phyloP scores from a whole-genome alignment of 169 alveolate genomes.

The Cyclospora cayetanensis region DNA sequence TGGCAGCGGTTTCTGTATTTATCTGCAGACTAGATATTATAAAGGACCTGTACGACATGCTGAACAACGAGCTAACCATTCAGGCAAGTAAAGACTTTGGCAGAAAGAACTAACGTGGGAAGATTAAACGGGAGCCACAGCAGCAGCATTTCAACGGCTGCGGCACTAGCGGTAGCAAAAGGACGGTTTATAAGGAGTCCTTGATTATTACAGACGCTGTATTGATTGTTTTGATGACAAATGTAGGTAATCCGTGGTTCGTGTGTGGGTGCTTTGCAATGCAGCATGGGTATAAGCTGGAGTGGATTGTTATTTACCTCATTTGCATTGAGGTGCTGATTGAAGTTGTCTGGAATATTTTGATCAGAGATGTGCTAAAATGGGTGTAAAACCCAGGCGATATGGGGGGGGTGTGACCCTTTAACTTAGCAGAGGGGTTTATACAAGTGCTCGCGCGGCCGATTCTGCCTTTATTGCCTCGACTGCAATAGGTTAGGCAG shows the following conservation, averaged over 20 bases:
- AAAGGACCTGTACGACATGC: slow-evolving; percentile 88
- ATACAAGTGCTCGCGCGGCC: slow-evolving; percentile 29
- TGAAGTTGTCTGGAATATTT: slow-evolving; percentile 87
- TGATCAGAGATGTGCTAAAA: slow-evolving; percentile 83
- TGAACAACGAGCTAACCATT: slow-evolving; percentile 83
- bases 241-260: background rate
- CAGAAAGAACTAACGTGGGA: background rate
- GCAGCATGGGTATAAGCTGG: slow-evolving; percentile 87
- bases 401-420: background rate
- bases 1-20: background rate
- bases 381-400: slow-evolving; percentile 73
- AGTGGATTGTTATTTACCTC: slow-evolving; percentile 86
- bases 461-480: slow-evolving; percentile 70
- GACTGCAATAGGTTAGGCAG: background rate
- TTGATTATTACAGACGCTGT: background rate
- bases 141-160: no score
- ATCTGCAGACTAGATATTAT: slow-evolving; percentile 81
- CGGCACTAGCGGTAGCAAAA: slow-evolving; percentile 1
- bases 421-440: background rate
- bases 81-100: slow-evolving; percentile 70
- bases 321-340: slow-evolving; percentile 85
- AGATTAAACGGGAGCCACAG: background rate
- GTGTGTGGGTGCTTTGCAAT: background rate
- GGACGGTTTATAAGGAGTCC: background rate
- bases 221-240: background rate